Evolutionary conservation across 768 basidiomycete species (phyloP), one percentile per base, ranked within the genome.

Genomic region (Auricularia cornea): DNA sequence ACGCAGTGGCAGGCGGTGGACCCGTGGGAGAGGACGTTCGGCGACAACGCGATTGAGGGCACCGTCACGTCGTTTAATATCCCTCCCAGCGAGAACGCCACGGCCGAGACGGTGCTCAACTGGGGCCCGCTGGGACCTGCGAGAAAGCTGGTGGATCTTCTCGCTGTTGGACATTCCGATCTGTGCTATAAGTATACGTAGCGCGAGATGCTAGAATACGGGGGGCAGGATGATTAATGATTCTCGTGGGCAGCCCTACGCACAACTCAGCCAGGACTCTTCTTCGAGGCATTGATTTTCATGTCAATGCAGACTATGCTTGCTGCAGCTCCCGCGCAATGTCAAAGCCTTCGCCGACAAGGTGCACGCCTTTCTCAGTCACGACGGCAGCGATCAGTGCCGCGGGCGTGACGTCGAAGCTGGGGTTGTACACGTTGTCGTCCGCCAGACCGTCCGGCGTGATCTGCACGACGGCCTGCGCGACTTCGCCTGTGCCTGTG

Each of bases 391-490:
- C 90, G 66, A 98, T 97, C 51, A 98, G 78, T 64, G 90, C 88
- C 2, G 94, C 92, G 0, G 95, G 94, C 0, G 96, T 98, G 18
- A 98, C 94, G 71, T 98, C 96, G 74, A 98, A 98, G 66, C 91
- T 92, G 1, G 96, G 94, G 73, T 97, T 98, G 73, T 94, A 96
- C 44, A 92, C 77, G 32, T 82, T 84, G 6, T 75, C 73, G 23
- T 74, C 70, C 54, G 83, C 79, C 3, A 88, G 71, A 16, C 78
- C 80, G 26, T 76, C 72, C 0, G 94, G 93, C 0, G 94, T 94
- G 65, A 94, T 84, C 82, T 93, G 85, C 14, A 95, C 89, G 52
- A 88, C 85, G 0, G 86, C 87, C 68, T 92, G 88, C 67, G 85
- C 77, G 61, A 82, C 79, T 0, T 70, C 70, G 64, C 75, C 73